Percentiles rank a stretch among this genome's conserved stretches.
Evolutionary conservation across 176 grass and related monocot species (phyloP).

Genomic region (Typha latifolia): DNA sequence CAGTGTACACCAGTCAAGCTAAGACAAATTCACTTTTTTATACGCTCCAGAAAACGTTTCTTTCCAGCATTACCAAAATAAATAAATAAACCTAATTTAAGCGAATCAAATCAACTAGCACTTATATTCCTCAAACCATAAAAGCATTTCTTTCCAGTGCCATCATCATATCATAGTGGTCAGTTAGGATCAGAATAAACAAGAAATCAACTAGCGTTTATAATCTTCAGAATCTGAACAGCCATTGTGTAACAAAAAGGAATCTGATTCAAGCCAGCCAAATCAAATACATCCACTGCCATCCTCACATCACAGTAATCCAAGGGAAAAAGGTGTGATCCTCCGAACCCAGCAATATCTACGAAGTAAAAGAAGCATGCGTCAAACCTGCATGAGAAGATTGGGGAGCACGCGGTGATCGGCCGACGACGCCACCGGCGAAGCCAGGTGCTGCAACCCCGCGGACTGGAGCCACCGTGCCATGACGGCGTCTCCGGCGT

Average conservation of each 20-base stretch:
- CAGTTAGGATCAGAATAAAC: too few relatives aligned
- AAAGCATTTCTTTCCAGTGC: too few relatives aligned
- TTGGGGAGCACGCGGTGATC: slow-evolving; percentile 48
- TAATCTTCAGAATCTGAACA: too few relatives aligned
- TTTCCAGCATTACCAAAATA: neutral
- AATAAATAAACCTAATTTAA: neutral
- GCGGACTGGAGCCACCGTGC: slow-evolving; percentile 94
- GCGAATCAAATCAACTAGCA: too few relatives aligned
- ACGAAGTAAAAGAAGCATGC: neutral
- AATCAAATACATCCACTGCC: too few relatives aligned
- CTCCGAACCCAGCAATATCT: neutral
- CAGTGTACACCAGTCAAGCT: too few relatives aligned
- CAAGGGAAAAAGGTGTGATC: slow-evolving; percentile 21
- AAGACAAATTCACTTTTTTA: too few relatives aligned
- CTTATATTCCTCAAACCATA: too few relatives aligned
- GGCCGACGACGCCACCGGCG: slow-evolving; percentile 8
- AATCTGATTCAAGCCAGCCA: neutral
- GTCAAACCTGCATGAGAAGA: slow-evolving; percentile 77
- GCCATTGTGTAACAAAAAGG: too few relatives aligned
- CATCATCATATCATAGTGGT: too few relatives aligned
- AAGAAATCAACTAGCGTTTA: too few relatives aligned
- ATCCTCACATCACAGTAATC: neutral
- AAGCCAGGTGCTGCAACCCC: slow-evolving; percentile 86
- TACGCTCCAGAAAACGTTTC: neutral
- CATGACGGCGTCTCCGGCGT: slow-evolving; percentile 79